Evolutionary conservation across 495 filamentous ascomycete genomes (phyloP).

Genomic region (Tuber magnatum): DNA sequence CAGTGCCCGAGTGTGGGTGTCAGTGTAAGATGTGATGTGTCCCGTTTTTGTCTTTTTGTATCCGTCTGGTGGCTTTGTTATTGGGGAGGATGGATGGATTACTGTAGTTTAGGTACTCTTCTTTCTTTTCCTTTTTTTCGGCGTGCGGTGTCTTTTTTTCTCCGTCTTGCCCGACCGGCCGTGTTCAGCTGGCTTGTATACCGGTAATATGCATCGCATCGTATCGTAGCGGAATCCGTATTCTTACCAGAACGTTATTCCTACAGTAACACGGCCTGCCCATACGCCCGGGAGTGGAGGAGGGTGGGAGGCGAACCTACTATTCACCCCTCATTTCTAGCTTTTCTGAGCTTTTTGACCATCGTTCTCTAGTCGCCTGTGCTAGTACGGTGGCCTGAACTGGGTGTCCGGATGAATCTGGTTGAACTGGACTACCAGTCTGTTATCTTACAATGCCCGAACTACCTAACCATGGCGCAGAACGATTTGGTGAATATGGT

Average conservation of each 20-base stretch:
- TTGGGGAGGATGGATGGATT: not conserved
- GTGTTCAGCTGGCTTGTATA: not conserved
- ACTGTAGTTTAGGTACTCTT: not conserved
- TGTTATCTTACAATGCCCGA: not conserved
- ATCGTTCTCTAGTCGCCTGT: not conserved
- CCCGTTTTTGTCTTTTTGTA: not conserved
- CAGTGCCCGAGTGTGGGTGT: slow-evolving; percentile 82
- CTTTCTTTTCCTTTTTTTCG: not conserved
- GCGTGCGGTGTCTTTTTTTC: not conserved
- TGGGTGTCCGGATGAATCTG: not conserved
- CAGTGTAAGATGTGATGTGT: slow-evolving; percentile 53
- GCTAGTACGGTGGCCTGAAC: not conserved
- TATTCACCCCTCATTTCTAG: not conserved
- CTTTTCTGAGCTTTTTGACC: not conserved
- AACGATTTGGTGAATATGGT: no score
- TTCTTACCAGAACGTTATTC: not conserved
- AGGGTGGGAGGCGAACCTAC: not conserved
- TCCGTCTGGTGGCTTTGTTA: not conserved
- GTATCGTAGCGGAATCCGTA: not conserved
- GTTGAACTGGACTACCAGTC: not conserved
- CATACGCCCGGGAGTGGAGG: not conserved
- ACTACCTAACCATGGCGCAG: not conserved
- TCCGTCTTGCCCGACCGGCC: not conserved
- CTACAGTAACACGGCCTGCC: not conserved
- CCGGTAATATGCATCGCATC: not conserved